Evolutionary conservation across 2,329 filamentous ascomycete genomes (phyloP).

Genomic region (Raffaelea deltoideospora): DNA sequence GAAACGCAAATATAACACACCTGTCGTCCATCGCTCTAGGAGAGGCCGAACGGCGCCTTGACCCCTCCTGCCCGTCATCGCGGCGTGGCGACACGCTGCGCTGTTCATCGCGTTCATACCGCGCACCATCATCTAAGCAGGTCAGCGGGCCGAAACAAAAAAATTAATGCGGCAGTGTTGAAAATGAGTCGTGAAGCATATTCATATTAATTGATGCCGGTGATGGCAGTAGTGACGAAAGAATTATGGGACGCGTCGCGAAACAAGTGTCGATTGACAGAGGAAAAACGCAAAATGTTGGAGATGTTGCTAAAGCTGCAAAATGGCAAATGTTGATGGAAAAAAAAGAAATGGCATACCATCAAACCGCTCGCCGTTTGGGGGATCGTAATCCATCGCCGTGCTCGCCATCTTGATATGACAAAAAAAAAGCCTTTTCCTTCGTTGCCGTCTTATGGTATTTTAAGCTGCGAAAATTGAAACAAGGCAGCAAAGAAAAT

Average conservation of each 20-base stretch:
- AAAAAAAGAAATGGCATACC: conserved; percentile 27
- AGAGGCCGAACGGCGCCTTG: conserved; percentile 46
- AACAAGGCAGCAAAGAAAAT: too few relatives aligned
- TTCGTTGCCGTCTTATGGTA: too few relatives aligned
- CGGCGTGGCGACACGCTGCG: conserved; percentile 52
- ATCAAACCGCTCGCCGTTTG: conserved; percentile 51
- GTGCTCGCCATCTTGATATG: conserved; percentile 38
- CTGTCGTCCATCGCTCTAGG: conserved; percentile 38
- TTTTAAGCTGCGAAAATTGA: too few relatives aligned
- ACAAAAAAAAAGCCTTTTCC: neutral
- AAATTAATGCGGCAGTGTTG: neutral
- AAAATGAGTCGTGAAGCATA: too few relatives aligned
- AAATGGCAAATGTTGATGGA: conserved; percentile 2
- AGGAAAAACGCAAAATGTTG: neutral
- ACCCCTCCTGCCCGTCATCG: conserved; percentile 41
- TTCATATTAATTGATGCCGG: too few relatives aligned
- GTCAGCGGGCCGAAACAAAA: conserved; percentile 7
- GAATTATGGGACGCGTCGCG: neutral
- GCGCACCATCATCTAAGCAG: conserved; percentile 41
- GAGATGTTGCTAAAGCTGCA: neutral
- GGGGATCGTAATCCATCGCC: conserved; percentile 56
- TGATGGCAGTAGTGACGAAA: too few relatives aligned
- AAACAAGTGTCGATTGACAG: neutral
- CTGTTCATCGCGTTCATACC: conserved; percentile 47
- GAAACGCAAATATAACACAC: conserved; percentile 18